A percentile compares a stretch with the other conserved stretches of the same genome.
These are phyloP conservation scores for Trichosporon sp. DNA, from an alignment of 1,284 basidiomycete species.

Conservation along the genomic window DNA sequence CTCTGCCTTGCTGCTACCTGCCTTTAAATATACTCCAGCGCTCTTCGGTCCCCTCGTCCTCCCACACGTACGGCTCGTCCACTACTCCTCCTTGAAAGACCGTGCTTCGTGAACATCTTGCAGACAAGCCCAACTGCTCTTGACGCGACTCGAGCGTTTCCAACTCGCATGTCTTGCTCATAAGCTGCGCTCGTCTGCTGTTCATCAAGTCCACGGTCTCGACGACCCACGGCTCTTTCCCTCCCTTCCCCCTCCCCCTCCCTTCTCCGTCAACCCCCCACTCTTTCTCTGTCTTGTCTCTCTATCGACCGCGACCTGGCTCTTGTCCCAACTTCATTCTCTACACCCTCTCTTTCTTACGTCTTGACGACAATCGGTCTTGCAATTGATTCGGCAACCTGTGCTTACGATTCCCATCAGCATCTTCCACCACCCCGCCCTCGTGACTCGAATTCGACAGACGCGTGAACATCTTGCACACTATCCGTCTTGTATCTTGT, in stretches of 20 bases:
- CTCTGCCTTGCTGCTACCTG: constrained; percentile 1
- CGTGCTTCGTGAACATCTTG: constrained; percentile 19
- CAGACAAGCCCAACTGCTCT: constrained; percentile 3
- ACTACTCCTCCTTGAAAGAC: constrained; percentile 15
- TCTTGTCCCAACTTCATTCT: constrained; percentile 23
- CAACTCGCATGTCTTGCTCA: constrained; percentile 16
- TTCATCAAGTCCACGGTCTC: constrained; percentile 18
- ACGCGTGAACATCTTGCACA: constrained; percentile 16
- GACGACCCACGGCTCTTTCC: constrained; percentile 5
- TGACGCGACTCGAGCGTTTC: constrained; percentile 14
- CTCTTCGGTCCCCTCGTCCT: constrained; percentile 17
- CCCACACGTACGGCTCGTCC: constrained; percentile 18
- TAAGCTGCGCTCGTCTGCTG: constrained; percentile 19
- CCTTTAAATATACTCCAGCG: constrained; percentile 28
- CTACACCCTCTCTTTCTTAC: constrained; percentile 20
- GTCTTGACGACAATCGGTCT: constrained; percentile 20
- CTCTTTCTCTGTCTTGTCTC: constrained; percentile 18
- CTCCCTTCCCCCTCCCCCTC: neutral
- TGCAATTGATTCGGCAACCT: constrained; percentile 18
- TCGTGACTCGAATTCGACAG: constrained; percentile 6
- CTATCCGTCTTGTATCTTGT: constrained; percentile 14
- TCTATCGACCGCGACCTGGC: constrained; percentile 22
- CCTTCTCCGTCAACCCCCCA: neutral
- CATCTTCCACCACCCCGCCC: constrained; percentile 10
- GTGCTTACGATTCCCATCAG: constrained; percentile 28